Base-by-base conservation (phyloP, 2,329 filamentous ascomycete genomes). In the Monosporascus ibericus region DNA sequence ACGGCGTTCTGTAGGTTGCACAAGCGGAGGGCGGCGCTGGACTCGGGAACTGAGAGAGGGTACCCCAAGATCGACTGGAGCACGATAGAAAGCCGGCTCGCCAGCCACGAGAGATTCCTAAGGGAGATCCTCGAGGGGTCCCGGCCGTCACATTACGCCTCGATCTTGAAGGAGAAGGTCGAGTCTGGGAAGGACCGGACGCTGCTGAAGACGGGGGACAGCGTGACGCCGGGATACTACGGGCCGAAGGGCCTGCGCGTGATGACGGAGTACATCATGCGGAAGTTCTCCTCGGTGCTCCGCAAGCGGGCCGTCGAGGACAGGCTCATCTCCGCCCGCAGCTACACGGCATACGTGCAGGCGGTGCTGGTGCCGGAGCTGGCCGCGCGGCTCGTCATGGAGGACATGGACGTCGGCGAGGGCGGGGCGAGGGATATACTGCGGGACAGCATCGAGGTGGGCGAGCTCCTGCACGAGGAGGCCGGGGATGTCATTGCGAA, bases 151-250 rank as follows among this genome's bases (percentile, higher is more conserved):
- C 75, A 84, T 62, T 94, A 83, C 62, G 75, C 84, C 15, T 71
- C 78, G 9, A 61, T 76, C 1, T 73, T 90, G 24, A 76, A 75
- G 5, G 71, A 76, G 3, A 78, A 73, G 14, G 73, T 88, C 44
- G 75, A 77, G 51, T 68, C 73, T 2, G 85, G 85, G 14, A 76
- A 79, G 63, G 80, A 79, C 30, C 77, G 81, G 49, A 86, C 79
- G 25, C 72, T 88, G 52, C 73, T 81, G 49, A 78, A 81, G 54
- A 82, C 76, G 48, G 72, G 81, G 27, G 75, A 78, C 48, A 78
- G 75, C 51, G 75, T 86, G 30, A 84, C 80, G 3, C 87, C 88
- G 9, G 91, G 91, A 0, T 96, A 95, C 69, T 96, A 95, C 69
- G 91, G 91, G 2, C 80, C 85, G 3, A 80, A 85, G 20, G 91